Evolutionary conservation across 768 basidiomycete species (phyloP).

Genomic region (Collybiopsis luxurians): DNA sequence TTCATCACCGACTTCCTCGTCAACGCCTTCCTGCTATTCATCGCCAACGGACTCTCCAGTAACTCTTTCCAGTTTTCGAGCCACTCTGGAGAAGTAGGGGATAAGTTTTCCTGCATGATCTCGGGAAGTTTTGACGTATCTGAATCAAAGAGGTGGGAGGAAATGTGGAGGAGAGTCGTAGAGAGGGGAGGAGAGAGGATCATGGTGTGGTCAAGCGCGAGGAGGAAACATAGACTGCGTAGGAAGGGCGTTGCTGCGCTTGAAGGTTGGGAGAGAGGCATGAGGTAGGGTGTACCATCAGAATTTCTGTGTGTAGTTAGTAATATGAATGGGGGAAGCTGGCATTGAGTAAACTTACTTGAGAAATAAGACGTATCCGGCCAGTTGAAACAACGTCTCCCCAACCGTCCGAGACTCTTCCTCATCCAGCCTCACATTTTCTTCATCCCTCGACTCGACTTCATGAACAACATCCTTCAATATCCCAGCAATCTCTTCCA

Average conservation of each 20-base stretch:
- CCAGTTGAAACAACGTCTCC: constrained; percentile 55
- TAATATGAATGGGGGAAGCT: not conserved
- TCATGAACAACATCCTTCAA: constrained; percentile 74
- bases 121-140: constrained; percentile 63
- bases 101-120: constrained; percentile 66
- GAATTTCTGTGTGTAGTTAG: constrained; percentile 31
- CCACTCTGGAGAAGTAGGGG: constrained; percentile 73
- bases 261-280: constrained; percentile 54
- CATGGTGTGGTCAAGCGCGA: constrained; percentile 59
- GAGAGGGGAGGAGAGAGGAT: constrained; percentile 62
- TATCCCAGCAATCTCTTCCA: constrained; percentile 69
- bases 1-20: constrained; percentile 59
- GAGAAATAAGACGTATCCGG: constrained; percentile 52
- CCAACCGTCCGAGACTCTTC: constrained; percentile 69
- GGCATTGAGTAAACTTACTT: constrained; percentile 44
- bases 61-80: constrained; percentile 62
- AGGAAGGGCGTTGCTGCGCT: constrained; percentile 57
- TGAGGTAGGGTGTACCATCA: constrained; percentile 41
- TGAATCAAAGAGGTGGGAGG: constrained; percentile 65
- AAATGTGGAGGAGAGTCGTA: constrained; percentile 59
- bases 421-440: constrained; percentile 48
- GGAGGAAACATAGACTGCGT: constrained; percentile 57
- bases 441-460: constrained; percentile 64
- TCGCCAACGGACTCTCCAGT: constrained; percentile 22
- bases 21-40: constrained; percentile 32